These are phyloP conservation scores for Talaromyces ruber DNA, from an alignment of 495 filamentous ascomycete genomes.

Conservation along the genomic window DNA sequence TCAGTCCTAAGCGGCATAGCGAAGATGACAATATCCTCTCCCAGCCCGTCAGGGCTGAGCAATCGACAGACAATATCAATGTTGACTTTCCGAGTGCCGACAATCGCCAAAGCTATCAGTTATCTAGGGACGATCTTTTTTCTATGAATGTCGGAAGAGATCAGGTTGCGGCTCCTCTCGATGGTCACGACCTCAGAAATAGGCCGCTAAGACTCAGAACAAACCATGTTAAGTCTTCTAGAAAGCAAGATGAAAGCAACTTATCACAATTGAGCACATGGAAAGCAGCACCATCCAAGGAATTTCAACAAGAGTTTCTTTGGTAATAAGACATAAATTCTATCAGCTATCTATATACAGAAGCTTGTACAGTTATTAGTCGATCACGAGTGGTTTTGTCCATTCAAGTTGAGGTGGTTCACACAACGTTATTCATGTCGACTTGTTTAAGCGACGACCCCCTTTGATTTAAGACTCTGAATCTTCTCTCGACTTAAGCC, in stretches of 20 bases:
- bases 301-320: conserved; percentile 29
- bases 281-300: conserved; percentile 25
- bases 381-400: background rate
- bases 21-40: background rate
- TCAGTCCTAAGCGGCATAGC: background rate
- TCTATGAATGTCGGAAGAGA: background rate
- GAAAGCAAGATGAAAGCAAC: background rate
- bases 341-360: background rate
- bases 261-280: conserved; percentile 15
- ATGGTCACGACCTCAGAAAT: background rate
- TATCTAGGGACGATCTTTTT: background rate
- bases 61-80: background rate
- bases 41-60: background rate
- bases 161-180: background rate
- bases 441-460: background rate
- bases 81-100: background rate
- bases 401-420: background rate
- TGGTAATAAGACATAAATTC: conserved; percentile 15
- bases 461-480: background rate
- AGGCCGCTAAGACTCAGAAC: background rate
- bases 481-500: conserved; percentile 17
- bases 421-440: background rate
- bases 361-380: background rate
- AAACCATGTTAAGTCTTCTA: background rate
- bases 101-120: background rate